Base-by-base conservation (phyloP, 441 rosid species). In the Mallotus repandus region DNA sequence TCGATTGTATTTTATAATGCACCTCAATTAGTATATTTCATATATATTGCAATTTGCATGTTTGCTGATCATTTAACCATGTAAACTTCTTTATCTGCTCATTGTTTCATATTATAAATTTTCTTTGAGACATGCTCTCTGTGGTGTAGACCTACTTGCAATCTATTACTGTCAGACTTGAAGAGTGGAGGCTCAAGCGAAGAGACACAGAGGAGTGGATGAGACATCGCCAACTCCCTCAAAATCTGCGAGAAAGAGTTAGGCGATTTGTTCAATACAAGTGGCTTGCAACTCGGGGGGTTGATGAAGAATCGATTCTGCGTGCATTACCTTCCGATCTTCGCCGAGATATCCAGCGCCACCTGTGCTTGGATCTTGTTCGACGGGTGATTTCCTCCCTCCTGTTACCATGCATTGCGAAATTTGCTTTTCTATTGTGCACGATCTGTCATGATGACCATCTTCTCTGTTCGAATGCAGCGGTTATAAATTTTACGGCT, bases 161-260 rank as follows among this genome's bases (percentile, higher is more conserved):
- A 84, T 95, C 99, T n/a, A 89, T 90, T 77, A 95, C 97, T 21
- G 89, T 87, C 79, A 91, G 96, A 77, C 93, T 93, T 61, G 98
- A 95, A 79, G 99, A 95, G 68, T 92, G 97, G 94, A 87, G 99
- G 82, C 81, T 95, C 43, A 95, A 93, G 84, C 81, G 90, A 71
- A 76, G 96, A 76, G 98, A 95, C 82, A 93, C 98, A 1, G 99
- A 95, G 81, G 99, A 95, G 79, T 93, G 99, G 97, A 95, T 91
- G 99, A 79, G 79, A 81, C 98, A 91, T 78, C 90, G 97, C 19
- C 93, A 93, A 62, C 89, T 95, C 12, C 97, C 98, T 0, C 89
- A 81, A 61, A 87, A 81, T 79, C 78, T 95, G 3, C 83, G 73
- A 72, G 92, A 84, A 74, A 82, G 90, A 48, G 96, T 93, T 55